Conservation (phyloP, 306 rosid genomes). For the Lupinus albus region DNA sequence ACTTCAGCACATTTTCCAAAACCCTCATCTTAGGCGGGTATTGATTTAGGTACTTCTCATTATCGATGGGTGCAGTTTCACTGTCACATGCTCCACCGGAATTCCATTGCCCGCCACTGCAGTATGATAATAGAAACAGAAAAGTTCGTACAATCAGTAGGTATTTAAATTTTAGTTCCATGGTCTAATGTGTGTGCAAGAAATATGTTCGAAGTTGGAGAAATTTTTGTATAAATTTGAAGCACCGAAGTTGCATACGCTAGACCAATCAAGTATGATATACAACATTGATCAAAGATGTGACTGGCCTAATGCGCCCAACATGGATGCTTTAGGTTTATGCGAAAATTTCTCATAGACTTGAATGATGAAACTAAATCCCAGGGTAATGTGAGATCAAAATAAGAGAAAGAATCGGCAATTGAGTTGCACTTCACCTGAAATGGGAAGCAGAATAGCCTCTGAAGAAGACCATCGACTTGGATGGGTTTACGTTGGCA, state of each 20-base stretch:
- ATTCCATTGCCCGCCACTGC: conserved; percentile 99
- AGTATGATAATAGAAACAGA: conserved; percentile 32
- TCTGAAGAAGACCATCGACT: conserved; percentile 75
- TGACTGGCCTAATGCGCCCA: neutral
- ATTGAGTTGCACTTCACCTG: conserved; percentile 56
- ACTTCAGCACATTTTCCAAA: conserved; percentile 67
- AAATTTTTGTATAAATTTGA: too few relatives aligned
- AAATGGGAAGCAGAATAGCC: conserved; percentile 96
- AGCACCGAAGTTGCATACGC: neutral
- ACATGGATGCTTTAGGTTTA: too few relatives aligned
- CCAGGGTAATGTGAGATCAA: neutral
- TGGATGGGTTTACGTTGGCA: conserved; percentile 63
- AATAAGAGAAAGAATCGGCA: neutral
- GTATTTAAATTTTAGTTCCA: conserved; percentile 28
- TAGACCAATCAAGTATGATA: neutral
- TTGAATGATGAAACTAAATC: conserved; percentile 13
- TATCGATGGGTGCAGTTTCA: conserved; percentile 72
- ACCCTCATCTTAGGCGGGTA: conserved; percentile 77
- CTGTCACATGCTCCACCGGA: conserved; percentile 86
- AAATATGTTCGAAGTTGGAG: too few relatives aligned
- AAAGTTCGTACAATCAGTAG: conserved; percentile 5
- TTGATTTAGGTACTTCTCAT: conserved; percentile 69
- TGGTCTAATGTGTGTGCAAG: neutral
- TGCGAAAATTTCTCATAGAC: neutral
- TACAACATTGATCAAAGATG: neutral